A percentile compares a stretch with the other conserved stretches of the same genome.
These are phyloP conservation scores for Malassezia globosa DNA, from an alignment of 1,284 basidiomycete genomes.

Conservation along the genomic window DNA sequence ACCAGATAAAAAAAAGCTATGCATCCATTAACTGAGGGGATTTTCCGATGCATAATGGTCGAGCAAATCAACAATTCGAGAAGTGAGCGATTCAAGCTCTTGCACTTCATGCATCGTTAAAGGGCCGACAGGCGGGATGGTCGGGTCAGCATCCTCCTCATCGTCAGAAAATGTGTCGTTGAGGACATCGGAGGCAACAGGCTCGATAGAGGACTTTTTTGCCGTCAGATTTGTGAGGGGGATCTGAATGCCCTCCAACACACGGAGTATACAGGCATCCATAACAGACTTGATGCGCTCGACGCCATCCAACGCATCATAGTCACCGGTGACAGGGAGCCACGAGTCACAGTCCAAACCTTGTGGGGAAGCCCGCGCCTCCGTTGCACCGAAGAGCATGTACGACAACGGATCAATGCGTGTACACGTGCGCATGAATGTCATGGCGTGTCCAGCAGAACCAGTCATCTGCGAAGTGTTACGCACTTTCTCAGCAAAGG, in stretches of 20 bases:
- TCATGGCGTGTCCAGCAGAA: slow-evolving; percentile 53
- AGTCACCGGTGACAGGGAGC: slow-evolving; percentile 67
- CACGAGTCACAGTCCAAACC: slow-evolving; percentile 68
- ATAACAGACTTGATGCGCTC: slow-evolving; percentile 70
- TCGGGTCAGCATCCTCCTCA: slow-evolving; percentile 7
- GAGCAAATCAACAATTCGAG: slow-evolving; percentile 31
- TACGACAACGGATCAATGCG: slow-evolving; percentile 80
- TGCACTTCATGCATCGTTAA: slow-evolving; percentile 31
- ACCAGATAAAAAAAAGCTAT: too few relatives aligned
- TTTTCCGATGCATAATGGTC: slow-evolving; percentile 32
- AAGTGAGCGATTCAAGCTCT: slow-evolving; percentile 35
- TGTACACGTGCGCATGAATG: slow-evolving; percentile 56
- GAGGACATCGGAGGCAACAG: not conserved
- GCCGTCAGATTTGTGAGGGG: not conserved
- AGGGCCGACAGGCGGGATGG: slow-evolving; percentile 9
- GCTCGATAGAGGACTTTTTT: not conserved
- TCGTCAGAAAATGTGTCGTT: slow-evolving; percentile 7
- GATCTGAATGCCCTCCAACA: slow-evolving; percentile 62
- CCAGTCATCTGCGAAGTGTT: slow-evolving; percentile 55
- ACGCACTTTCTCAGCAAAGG: slow-evolving; percentile 73
- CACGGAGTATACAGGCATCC: slow-evolving; percentile 74
- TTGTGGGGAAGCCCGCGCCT: slow-evolving; percentile 52
- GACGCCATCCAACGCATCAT: slow-evolving; percentile 69
- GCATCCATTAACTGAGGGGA: too few relatives aligned
- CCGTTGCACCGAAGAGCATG: slow-evolving; percentile 80